A percentile compares a stretch with the other conserved stretches of the same genome.
phyloP scores from a whole-genome alignment of 805 yeast genomes.

The Kodamaea laetipori region DNA sequence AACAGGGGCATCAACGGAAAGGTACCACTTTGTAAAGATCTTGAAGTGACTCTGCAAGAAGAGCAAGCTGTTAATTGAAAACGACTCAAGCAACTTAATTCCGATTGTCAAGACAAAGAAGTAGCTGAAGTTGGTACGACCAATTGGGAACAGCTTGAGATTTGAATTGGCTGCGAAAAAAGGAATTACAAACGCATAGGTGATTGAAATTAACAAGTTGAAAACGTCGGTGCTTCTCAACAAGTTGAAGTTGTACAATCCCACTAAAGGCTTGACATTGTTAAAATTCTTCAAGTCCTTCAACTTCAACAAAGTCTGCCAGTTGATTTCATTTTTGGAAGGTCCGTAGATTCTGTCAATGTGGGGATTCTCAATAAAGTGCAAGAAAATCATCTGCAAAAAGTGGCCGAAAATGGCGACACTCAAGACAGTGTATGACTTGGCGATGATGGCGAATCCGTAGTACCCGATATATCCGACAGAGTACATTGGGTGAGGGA shows the following conservation, averaged over 20 bases:
- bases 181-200: slow-evolving; percentile 48
- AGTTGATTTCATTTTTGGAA: slow-evolving; percentile 39
- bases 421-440: slow-evolving; percentile 67
- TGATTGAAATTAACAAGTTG: slow-evolving; percentile 44
- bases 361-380: slow-evolving; percentile 81
- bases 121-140: slow-evolving; percentile 23
- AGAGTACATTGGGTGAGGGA: slow-evolving; percentile 92
- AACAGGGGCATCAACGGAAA: slow-evolving; percentile 64
- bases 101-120: slow-evolving; percentile 44
- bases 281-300: slow-evolving; percentile 49
- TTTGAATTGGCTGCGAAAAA: slow-evolving; percentile 31
- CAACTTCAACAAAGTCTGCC: slow-evolving; percentile 44
- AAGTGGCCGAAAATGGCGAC: slow-evolving; percentile 77
- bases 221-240: slow-evolving; percentile 66
- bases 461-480: slow-evolving; percentile 87
- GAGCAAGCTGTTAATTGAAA: slow-evolving; percentile 53
- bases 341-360: slow-evolving; percentile 77
- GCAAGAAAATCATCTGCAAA: slow-evolving; percentile 72
- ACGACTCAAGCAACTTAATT: slow-evolving; percentile 53
- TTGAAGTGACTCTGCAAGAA: slow-evolving; percentile 60
- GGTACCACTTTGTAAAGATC: slow-evolving; percentile 63
- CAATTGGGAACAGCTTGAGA: slow-evolving; percentile 19
- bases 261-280: slow-evolving; percentile 53
- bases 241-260: slow-evolving; percentile 62
- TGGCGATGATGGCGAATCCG: slow-evolving; percentile 76